Evolutionary conservation across 2,329 filamentous ascomycete genomes (phyloP).

Genomic region (Tolypocladium ophioglossoides): DNA sequence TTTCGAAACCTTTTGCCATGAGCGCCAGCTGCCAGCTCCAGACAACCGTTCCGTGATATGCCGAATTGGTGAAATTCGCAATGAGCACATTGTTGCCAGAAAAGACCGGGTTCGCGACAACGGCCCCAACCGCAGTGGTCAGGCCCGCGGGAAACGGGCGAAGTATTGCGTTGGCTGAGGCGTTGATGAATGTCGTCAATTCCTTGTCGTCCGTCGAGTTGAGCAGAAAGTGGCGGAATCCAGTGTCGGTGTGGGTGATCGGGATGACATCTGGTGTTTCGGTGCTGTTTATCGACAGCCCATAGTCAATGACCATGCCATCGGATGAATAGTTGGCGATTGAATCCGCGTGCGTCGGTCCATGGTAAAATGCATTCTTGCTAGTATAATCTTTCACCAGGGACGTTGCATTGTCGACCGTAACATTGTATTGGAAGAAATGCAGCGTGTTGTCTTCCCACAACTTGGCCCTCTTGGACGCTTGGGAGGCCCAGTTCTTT

Average conservation of each 20-base stretch:
- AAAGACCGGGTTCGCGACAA: slow-evolving; percentile 53
- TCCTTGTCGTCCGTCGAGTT: slow-evolving; percentile 48
- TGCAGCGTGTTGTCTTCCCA: slow-evolving; percentile 51
- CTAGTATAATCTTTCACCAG: slow-evolving; percentile 37
- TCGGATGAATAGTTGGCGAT: slow-evolving; percentile 25
- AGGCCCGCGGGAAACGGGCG: slow-evolving; percentile 49
- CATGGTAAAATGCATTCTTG: slow-evolving; percentile 27
- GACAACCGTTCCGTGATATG: slow-evolving; percentile 52
- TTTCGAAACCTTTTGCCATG: slow-evolving; percentile 50
- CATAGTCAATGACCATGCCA: slow-evolving; percentile 37
- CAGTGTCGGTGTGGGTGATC: slow-evolving; percentile 54
- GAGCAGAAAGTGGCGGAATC: slow-evolving; percentile 52
- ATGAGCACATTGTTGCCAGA: slow-evolving; percentile 35
- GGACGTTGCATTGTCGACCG: slow-evolving; percentile 28
- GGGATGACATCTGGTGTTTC: slow-evolving; percentile 36
- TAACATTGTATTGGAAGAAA: slow-evolving; percentile 41
- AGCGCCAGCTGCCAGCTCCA: slow-evolving; percentile 57
- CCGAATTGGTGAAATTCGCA: slow-evolving; percentile 41
- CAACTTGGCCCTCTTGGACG: slow-evolving; percentile 40
- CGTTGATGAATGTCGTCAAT: slow-evolving; percentile 43
- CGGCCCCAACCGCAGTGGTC: slow-evolving; percentile 41
- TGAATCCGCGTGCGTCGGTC: slow-evolving; percentile 29
- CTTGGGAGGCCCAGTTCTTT: slow-evolving; percentile 30
- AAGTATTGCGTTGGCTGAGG: slow-evolving; percentile 46
- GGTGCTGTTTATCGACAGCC: slow-evolving; percentile 43